Conservation (phyloP, 2,329 filamentous ascomycete species). For the Leptographium wingfieldii region DNA sequence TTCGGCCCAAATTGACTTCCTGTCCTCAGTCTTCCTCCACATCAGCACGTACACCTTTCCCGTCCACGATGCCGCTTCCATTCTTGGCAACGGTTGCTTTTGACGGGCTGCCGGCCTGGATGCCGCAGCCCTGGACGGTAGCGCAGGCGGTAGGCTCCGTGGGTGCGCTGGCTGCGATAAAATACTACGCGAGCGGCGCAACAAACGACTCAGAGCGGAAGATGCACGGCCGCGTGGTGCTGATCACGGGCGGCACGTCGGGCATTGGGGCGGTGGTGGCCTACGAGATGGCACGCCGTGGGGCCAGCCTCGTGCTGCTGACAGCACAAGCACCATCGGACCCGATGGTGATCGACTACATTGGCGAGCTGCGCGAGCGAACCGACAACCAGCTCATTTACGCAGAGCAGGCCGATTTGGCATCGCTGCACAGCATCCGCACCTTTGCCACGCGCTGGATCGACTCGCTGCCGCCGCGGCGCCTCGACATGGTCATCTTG, state of each 20-base stretch:
- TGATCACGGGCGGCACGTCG: conserved; percentile 90
- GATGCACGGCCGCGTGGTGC: conserved; percentile 87
- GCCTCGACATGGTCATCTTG: conserved; percentile 82
- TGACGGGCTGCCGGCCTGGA: conserved; percentile 36
- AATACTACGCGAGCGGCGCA: conserved; percentile 67
- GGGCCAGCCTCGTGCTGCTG: conserved; percentile 82
- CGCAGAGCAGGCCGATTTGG: conserved; percentile 84
- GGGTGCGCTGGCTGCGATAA: conserved; percentile 31
- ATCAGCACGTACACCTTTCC: not conserved
- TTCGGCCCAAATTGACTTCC: too few species aligned
- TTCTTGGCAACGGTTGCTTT: conserved; percentile 33
- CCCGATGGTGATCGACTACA: conserved; percentile 82
- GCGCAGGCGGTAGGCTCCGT: conserved; percentile 21
- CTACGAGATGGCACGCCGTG: conserved; percentile 61
- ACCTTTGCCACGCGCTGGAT: conserved; percentile 96
- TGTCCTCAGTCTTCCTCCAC: not conserved
- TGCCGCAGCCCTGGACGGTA: conserved; percentile 30
- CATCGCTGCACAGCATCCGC: conserved; percentile 79
- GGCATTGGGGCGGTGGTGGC: conserved; percentile 76
- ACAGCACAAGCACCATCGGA: conserved; percentile 72
- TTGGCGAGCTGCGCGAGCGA: conserved; percentile 68
- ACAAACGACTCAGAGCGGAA: conserved; percentile 62
- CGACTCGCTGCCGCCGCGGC: conserved; percentile 78
- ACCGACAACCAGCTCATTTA: conserved; percentile 83
- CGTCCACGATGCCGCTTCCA: conserved; percentile 35